phyloP scores from a whole-genome alignment of 1,139 yeast genomes.

The Sugiyamaella castrensis region DNA sequence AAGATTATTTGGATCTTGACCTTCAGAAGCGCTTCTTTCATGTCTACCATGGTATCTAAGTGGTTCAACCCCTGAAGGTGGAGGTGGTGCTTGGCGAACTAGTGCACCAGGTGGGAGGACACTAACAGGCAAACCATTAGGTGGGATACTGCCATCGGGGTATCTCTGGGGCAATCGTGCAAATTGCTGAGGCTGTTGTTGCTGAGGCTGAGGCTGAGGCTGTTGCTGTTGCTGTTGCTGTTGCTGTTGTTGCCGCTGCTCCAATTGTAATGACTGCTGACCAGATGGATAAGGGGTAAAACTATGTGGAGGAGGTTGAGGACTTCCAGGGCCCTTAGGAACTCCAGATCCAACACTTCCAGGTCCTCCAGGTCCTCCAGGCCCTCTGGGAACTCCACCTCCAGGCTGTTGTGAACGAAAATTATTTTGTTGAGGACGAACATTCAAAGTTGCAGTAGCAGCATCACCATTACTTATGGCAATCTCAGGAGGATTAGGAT shows the following conservation, averaged over 20 bases:
- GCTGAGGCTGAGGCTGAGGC: slow-evolving; percentile 4
- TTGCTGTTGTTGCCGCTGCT: too few species aligned
- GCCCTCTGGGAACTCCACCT: slow-evolving; percentile 6
- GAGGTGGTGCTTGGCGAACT: slow-evolving; percentile 13
- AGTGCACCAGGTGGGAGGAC: slow-evolving; percentile 6
- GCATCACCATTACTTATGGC: background rate
- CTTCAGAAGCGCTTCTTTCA: slow-evolving; percentile 35
- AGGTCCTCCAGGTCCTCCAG: slow-evolving; percentile 7
- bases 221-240: slow-evolving; percentile 7
- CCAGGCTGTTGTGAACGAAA: slow-evolving; percentile 1
- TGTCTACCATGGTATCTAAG: slow-evolving; percentile 19
- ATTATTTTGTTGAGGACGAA: slow-evolving; percentile 7
- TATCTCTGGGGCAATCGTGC: slow-evolving; percentile 1
- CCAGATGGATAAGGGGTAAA: background rate
- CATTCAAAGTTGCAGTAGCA: slow-evolving; percentile 4
- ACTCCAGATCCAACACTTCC: background rate
- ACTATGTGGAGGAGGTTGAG: slow-evolving; percentile 9
- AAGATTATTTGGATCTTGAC: slow-evolving; percentile 33
- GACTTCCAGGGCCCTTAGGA: slow-evolving; percentile 11
- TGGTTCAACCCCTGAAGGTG: background rate
- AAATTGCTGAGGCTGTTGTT: slow-evolving; percentile 16
- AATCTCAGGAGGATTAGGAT: slow-evolving; percentile 16
- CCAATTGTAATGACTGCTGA: too few species aligned
- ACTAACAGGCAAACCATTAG: slow-evolving; percentile 6
- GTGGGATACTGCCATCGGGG: background rate